These are phyloP conservation scores for Exophiala lecanii-corni DNA, from an alignment of 2,329 filamentous ascomycete genomes.

Conservation along the genomic window DNA sequence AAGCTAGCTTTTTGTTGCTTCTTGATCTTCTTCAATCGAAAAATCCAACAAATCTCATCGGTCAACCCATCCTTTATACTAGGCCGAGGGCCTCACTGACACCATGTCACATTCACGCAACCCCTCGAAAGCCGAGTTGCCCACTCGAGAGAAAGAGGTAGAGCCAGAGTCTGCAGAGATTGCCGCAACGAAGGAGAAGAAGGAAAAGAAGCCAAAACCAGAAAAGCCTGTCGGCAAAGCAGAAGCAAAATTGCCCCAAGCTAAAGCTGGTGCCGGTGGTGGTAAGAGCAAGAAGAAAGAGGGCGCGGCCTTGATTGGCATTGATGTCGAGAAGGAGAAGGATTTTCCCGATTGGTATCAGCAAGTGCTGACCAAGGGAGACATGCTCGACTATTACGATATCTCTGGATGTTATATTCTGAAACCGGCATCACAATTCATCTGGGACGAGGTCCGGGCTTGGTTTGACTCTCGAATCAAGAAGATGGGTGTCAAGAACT, in stretches of 20 bases:
- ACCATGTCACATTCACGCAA: conserved; percentile 21
- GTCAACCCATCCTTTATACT: neutral
- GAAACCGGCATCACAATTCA: conserved; percentile 64
- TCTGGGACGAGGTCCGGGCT: conserved; percentile 63
- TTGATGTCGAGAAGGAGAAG: conserved; percentile 76
- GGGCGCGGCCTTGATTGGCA: conserved; percentile 69
- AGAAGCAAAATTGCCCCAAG: conserved; percentile 40
- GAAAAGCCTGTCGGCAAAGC: conserved; percentile 40
- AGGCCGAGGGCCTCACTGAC: neutral
- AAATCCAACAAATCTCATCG: no score
- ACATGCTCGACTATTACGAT: conserved; percentile 97
- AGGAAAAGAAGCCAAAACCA: conserved; percentile 40
- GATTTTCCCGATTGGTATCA: conserved; percentile 97
- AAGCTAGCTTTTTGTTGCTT: no score
- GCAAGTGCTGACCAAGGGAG: conserved; percentile 92
- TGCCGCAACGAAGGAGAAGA: conserved; percentile 32
- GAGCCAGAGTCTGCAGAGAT: neutral
- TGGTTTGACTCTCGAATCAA: conserved; percentile 67
- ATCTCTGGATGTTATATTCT: conserved; percentile 97
- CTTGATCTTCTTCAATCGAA: no score
- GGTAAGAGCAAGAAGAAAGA: conserved; percentile 51
- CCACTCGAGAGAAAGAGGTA: conserved; percentile 19
- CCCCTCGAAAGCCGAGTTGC: conserved; percentile 20
- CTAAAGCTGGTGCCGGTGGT: conserved; percentile 30
- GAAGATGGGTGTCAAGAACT: conserved; percentile 86